These are phyloP conservation scores for Eimeria tenella DNA, from an alignment of 169 alveolate species.

Conservation along the genomic window DNA sequence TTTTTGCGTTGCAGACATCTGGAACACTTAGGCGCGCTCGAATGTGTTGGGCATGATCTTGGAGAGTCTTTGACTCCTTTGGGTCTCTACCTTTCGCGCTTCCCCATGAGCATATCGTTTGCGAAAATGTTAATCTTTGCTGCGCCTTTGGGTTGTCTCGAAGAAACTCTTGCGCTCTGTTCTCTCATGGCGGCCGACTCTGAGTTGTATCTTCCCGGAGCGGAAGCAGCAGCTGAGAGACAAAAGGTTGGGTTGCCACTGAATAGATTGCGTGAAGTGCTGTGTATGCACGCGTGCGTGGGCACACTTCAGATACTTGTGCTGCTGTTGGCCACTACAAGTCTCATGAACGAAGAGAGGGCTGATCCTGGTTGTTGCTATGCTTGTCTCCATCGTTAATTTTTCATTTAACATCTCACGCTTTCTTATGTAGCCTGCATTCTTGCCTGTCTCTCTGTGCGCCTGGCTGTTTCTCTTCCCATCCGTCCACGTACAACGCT, in stretches of 20 bases:
- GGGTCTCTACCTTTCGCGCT: slow-evolving; percentile 56
- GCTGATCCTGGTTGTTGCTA: neutral
- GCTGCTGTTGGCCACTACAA: no score
- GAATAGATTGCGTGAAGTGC: neutral
- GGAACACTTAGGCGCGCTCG: slow-evolving; percentile 66
- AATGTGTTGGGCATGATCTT: neutral
- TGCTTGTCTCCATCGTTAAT: neutral
- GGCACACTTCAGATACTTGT: no score
- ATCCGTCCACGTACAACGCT: no score
- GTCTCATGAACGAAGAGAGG: neutral
- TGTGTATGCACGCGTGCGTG: neutral
- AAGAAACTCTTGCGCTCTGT: slow-evolving; percentile 71
- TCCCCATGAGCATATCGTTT: slow-evolving; percentile 55
- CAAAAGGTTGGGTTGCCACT: slow-evolving; percentile 42
- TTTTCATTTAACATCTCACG: no score
- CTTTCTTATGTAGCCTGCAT: neutral
- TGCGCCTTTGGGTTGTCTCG: slow-evolving; percentile 70
- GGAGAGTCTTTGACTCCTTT: slow-evolving; percentile 64
- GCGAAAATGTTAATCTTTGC: slow-evolving; percentile 69
- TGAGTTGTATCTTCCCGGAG: slow-evolving; percentile 35
- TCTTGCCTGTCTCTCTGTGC: neutral
- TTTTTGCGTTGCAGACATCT: slow-evolving; percentile 48
- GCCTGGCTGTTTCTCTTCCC: neutral
- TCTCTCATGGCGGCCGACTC: slow-evolving; percentile 67
- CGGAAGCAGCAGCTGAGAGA: slow-evolving; percentile 69